A percentile compares a stretch with the other conserved stretches of the same genome.
Conservation (phyloP, 495 filamentous ascomycete species). For the Aspergillus heteromorphus region DNA sequence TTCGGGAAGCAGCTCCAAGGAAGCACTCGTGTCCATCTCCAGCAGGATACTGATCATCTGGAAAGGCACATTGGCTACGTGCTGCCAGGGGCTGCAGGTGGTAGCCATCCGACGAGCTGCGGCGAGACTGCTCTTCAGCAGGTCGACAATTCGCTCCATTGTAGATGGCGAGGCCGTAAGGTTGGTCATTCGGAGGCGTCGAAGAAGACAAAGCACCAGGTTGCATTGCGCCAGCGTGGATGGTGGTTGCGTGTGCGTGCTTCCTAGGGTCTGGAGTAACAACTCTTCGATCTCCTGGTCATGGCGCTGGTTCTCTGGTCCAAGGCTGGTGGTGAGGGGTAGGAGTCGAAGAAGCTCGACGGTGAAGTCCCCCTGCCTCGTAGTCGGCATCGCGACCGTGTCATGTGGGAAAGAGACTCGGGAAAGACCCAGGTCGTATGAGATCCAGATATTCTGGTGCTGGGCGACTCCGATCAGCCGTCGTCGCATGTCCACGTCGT, state of each 20-base stretch:
- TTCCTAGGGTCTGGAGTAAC: constrained; percentile 19
- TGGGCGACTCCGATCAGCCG: constrained; percentile 38
- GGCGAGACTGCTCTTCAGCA: constrained; percentile 22
- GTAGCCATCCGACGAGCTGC: constrained; percentile 30
- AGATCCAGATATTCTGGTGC: constrained; percentile 42
- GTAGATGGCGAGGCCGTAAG: constrained; percentile 22
- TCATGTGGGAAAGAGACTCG: constrained; percentile 31
- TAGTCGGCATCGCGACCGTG: constrained; percentile 13
- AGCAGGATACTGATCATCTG: constrained; percentile 48
- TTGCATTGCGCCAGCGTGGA: constrained; percentile 43
- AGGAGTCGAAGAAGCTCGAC: constrained; percentile 33
- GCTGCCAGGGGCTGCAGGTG: constrained; percentile 44
- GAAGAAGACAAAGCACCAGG: constrained; percentile 41
- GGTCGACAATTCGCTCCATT: constrained; percentile 20
- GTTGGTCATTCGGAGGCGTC: constrained; percentile 40
- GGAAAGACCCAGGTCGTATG: constrained; percentile 47
- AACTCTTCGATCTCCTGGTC: constrained; percentile 26
- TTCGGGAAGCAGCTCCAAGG: constrained; percentile 36
- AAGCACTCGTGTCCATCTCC: constrained; percentile 41
- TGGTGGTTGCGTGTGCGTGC: constrained; percentile 29
- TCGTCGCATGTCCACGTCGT: constrained; percentile 29
- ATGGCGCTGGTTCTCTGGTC: constrained; percentile 24
- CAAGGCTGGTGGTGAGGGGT: constrained; percentile 30
- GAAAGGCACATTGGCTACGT: constrained; percentile 47
- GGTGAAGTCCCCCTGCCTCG: constrained; percentile 28